Evolutionary conservation across 345 rosid genomes (phyloP).

Genomic region (Melastoma malabathricum): DNA sequence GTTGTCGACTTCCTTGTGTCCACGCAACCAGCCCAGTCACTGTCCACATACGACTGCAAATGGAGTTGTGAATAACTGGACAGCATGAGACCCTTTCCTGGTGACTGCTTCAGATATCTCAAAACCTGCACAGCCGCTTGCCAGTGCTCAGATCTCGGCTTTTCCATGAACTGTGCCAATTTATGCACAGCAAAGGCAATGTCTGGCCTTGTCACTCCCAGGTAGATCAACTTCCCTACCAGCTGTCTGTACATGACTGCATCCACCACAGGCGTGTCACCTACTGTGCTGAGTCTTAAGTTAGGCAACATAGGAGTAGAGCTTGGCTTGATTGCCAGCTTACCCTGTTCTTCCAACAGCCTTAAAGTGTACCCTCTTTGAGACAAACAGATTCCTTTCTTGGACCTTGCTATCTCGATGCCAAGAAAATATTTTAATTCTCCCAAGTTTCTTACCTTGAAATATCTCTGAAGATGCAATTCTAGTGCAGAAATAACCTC

Average conservation of each 20-base stretch:
- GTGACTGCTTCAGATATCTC: not conserved
- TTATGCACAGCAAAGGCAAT: not conserved
- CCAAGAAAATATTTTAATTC: not conserved
- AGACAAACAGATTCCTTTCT: not conserved
- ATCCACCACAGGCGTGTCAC: not conserved
- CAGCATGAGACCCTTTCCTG: not conserved
- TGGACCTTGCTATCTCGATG: not conserved
- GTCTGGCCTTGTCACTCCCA: not conserved
- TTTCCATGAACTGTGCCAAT: conserved; percentile 3
- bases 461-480: not conserved
- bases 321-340: not conserved
- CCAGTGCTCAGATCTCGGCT: not conserved
- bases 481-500: not conserved
- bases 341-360: not conserved
- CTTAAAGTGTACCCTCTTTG: not conserved
- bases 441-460: not conserved
- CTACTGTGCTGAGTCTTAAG: not conserved
- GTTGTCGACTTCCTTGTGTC: not conserved
- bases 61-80: not conserved
- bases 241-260: not conserved
- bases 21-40: conserved; percentile 1
- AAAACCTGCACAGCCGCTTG: not conserved
- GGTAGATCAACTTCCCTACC: conserved; percentile 1
- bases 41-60: not conserved
- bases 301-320: not conserved